Base-by-base conservation (phyloP, 2,329 filamentous ascomycete genomes). In the Colletotrichum sp. region DNA sequence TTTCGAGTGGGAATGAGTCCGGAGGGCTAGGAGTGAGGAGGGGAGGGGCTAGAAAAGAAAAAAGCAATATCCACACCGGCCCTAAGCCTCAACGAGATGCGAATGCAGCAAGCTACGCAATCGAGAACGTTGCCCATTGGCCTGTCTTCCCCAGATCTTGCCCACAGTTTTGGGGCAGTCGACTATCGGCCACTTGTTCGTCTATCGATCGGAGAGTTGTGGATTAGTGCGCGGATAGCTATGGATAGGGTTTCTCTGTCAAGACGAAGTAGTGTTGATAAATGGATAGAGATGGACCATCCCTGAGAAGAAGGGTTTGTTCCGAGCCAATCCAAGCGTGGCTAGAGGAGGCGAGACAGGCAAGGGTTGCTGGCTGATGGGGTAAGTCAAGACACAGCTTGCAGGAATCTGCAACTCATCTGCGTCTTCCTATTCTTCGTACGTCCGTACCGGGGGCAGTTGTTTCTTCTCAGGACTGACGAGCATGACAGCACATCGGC, bases 321-420 rank as follows among this genome's bases (percentile, higher is more conserved):
- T n/a, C 48, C 62, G 48, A 43, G 14, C 69, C 69, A 67, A 71
- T 48, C 48, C 36, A 52, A n/a, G 32, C 34, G 1, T 30, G 34
- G 28, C 43, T 36, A 36, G 38, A 36, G 7, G 4, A 32, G 55
- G 38, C 64, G 56, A 36, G 28, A 36, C 14, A 32, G 58, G 32
- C 56, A 74, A 30, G 59, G 71, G 28, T 55, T 36, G 10, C 28
- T 58, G 43, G 36, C 36, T 62, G 36, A 69, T 28, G 71, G 21
- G 58, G 34, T 48, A 34, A 30, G 69, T 32, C 38, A 64, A 74
- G 69, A 72, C 68, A 67, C n/a, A 64, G 61, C 63, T 58, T 71
- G 64, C 34, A 75, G 59, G 62, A 73, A 73, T 75, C 73, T 75
- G 73, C 73, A 75, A 64, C 69, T 75, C 69, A 69, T 59, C 73